phyloP scores from a whole-genome alignment of 371 early-diverging fungal genomes.

The Apophysomyces trapeziformis region DNA sequence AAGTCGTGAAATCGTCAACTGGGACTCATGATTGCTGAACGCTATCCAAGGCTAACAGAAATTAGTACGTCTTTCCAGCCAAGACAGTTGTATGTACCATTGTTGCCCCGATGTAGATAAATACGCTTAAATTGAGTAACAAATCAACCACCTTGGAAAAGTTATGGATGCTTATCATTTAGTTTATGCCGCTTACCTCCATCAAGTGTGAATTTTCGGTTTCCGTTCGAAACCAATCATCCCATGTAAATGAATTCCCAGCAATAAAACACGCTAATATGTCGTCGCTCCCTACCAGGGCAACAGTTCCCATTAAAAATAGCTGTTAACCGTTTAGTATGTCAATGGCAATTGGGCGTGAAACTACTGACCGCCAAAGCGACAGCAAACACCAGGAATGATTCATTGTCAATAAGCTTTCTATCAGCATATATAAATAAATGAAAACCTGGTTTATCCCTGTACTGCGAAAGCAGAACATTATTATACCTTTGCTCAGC shows the following conservation, averaged over 20 bases:
- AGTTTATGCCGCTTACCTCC: conserved; percentile 48
- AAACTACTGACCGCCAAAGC: conserved; percentile 72
- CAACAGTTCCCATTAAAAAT: conserved; percentile 77
- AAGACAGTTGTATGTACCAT: conserved; percentile 45
- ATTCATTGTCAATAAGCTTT: conserved; percentile 88
- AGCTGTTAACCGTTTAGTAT: conserved; percentile 39
- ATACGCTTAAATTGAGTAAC: conserved; percentile 85
- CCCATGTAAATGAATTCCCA: conserved; percentile 90
- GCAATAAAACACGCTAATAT: conserved; percentile 92
- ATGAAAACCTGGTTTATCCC: neutral
- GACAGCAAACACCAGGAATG: conserved; percentile 86
- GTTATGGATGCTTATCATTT: neutral
- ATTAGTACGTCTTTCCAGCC: neutral
- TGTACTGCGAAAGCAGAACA: neutral
- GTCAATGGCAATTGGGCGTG: neutral
- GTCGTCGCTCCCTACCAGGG: conserved; percentile 83
- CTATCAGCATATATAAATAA: conserved; percentile 10
- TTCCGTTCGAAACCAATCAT: conserved; percentile 86
- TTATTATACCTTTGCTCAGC: conserved; percentile 57
- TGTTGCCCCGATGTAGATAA: conserved; percentile 89
- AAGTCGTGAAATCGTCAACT: conserved; percentile 66
- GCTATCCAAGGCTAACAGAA: conserved; percentile 63
- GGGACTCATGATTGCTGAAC: conserved; percentile 48
- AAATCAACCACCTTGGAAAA: conserved; percentile 68
- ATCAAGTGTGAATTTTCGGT: conserved; percentile 82